Percentiles rank a stretch among this genome's conserved stretches.
phyloP scores from a whole-genome alignment of 116 monocot genomes.

The Iris pallida region DNA sequence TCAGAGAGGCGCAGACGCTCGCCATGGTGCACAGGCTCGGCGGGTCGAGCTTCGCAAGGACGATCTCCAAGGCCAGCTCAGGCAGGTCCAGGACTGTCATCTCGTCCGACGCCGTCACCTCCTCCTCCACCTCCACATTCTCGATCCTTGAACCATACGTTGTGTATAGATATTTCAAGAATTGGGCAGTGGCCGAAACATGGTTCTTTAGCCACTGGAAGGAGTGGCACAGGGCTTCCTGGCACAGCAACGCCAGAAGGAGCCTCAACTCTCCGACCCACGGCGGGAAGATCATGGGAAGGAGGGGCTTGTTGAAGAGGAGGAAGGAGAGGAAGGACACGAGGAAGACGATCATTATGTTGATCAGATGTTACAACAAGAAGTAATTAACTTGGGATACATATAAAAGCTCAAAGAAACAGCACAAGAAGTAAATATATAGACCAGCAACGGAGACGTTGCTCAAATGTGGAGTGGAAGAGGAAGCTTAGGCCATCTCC shows the following conservation, averaged over 20 bases:
- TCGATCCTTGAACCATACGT: slow-evolving; percentile 23
- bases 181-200: neutral
- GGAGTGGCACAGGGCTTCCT: neutral
- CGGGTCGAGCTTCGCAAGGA: slow-evolving; percentile 16
- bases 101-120: neutral
- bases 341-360: neutral
- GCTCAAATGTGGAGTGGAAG: too few species aligned
- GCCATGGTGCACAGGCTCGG: slow-evolving; percentile 7
- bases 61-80: slow-evolving; percentile 12
- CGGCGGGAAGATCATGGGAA: neutral
- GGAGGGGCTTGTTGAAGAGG: neutral
- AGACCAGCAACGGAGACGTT: too few species aligned
- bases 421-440: too few species aligned
- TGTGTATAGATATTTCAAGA: neutral
- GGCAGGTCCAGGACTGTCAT: slow-evolving; percentile 13
- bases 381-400: too few species aligned
- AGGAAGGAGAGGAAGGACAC: neutral
- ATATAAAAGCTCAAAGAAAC: too few species aligned
- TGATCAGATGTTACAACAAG: neutral
- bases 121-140: slow-evolving; percentile 12
- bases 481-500: too few species aligned
- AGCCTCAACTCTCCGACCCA: slow-evolving; percentile 11
- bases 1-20: slow-evolving; percentile 1
- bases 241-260: slow-evolving; percentile 1
- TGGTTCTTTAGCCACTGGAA: slow-evolving; percentile 2